Conservation (phyloP, 2,329 filamentous ascomycete species). For the Setomelanomma holmii region DNA sequence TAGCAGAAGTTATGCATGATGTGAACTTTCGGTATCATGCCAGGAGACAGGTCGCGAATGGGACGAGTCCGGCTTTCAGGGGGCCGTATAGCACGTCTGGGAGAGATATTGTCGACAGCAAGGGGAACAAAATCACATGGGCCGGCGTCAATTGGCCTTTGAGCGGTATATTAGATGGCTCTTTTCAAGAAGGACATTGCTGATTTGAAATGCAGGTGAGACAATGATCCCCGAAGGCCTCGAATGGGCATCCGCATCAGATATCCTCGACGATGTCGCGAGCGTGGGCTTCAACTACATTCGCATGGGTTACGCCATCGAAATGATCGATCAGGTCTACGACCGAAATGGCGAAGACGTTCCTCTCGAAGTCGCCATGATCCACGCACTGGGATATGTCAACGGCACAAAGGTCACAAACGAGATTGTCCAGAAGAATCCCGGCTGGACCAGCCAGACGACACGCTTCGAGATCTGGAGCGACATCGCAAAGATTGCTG, state of each 20-base stretch:
- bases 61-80: slow-evolving; percentile 28
- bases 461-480: slow-evolving; percentile 50
- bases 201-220: slow-evolving; percentile 57
- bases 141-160: slow-evolving; percentile 68
- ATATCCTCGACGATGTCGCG: slow-evolving; percentile 61
- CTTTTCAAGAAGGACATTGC: slow-evolving; percentile 22
- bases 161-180: slow-evolving; percentile 27
- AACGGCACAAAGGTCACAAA: slow-evolving; percentile 50
- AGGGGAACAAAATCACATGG: slow-evolving; percentile 59
- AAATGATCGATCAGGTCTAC: slow-evolving; percentile 53
- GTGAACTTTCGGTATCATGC: slow-evolving; percentile 25
- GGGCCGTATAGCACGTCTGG: slow-evolving; percentile 46
- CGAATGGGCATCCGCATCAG: slow-evolving; percentile 60
- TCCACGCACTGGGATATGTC: slow-evolving; percentile 49
- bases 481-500: slow-evolving; percentile 34
- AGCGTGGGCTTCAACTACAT: slow-evolving; percentile 67
- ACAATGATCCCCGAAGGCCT: slow-evolving; percentile 67
- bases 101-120: slow-evolving; percentile 50
- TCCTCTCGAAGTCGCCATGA: slow-evolving; percentile 48
- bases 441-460: slow-evolving; percentile 47
- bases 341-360: slow-evolving; percentile 50
- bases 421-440: slow-evolving; percentile 47
- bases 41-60: slow-evolving; percentile 27
- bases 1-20: slow-evolving; percentile 21
- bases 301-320: slow-evolving; percentile 56